phyloP scores from a whole-genome alignment of 352 stramenopile genomes.

The Globisporangium iwayamae region DNA sequence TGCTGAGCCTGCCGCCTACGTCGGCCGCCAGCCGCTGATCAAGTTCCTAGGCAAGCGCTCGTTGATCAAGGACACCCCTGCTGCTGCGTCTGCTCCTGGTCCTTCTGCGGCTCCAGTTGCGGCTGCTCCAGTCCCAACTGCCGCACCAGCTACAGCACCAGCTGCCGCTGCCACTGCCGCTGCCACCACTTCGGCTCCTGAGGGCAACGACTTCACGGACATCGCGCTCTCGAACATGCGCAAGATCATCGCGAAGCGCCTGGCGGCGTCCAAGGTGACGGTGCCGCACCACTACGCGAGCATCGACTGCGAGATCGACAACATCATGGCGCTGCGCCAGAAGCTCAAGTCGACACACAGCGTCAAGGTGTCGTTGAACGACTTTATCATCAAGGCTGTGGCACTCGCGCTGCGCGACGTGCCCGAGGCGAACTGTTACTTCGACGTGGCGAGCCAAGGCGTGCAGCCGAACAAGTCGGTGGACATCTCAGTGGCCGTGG shows the following conservation, averaged over 20 bases:
- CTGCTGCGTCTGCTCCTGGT: slow-evolving; percentile 14
- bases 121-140: neutral
- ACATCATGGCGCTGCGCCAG: slow-evolving; percentile 89
- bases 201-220: slow-evolving; percentile 69
- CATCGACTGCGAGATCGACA: slow-evolving; percentile 95
- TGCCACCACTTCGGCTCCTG: slow-evolving; percentile 1
- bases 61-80: slow-evolving; percentile 34
- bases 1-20: slow-evolving; percentile 15
- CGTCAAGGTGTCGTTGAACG: slow-evolving; percentile 98
- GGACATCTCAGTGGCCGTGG: slow-evolving; percentile 98
- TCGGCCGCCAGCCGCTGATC: slow-evolving; percentile 59
- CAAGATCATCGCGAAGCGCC: slow-evolving; percentile 98
- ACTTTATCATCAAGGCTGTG: slow-evolving; percentile 97
- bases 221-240: slow-evolving; percentile 94
- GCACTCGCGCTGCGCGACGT: slow-evolving; percentile 97
- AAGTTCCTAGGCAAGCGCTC: slow-evolving; percentile 86
- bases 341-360: slow-evolving; percentile 90
- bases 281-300: slow-evolving; percentile 97
- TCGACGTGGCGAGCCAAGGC: slow-evolving; percentile 50
- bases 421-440: slow-evolving; percentile 89
- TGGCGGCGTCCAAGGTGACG: slow-evolving; percentile 95
- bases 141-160: neutral
- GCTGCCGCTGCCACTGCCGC: neutral
- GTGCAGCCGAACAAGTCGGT: slow-evolving; percentile 87
- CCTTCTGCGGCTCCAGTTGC: neutral